A percentile compares a stretch with the other conserved stretches of the same genome.
Evolutionary conservation across 2,329 filamentous ascomycete species (phyloP).

Genomic region (Incumbomyces lentus): DNA sequence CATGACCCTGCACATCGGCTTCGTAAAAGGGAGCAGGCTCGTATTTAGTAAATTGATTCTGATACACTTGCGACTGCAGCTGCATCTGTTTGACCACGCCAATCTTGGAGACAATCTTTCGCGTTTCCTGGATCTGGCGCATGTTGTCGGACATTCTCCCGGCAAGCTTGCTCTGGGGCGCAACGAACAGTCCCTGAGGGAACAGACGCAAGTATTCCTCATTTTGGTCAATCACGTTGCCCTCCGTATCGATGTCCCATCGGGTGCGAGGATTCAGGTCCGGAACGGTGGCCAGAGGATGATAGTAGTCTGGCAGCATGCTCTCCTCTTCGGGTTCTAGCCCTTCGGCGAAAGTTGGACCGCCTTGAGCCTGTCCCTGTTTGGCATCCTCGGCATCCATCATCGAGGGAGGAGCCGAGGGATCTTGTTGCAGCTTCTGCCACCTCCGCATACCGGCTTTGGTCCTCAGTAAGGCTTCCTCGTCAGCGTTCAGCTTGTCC

Average conservation of each 20-base stretch:
- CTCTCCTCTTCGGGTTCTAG: slow-evolving; percentile 81
- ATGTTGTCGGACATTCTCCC: slow-evolving; percentile 84
- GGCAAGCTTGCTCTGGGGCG: slow-evolving; percentile 63
- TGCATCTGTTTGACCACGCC: slow-evolving; percentile 99
- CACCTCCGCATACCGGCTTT: slow-evolving; percentile 86
- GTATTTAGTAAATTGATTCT: slow-evolving; percentile 96
- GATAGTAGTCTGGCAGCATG: slow-evolving; percentile 89
- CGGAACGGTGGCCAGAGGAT: slow-evolving; percentile 73
- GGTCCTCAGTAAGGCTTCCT: slow-evolving; percentile 72
- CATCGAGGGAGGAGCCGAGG: slow-evolving; percentile 35
- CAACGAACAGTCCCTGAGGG: slow-evolving; percentile 62
- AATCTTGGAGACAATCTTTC: slow-evolving; percentile 93
- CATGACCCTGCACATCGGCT: slow-evolving; percentile 75
- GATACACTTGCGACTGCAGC: slow-evolving; percentile 91
- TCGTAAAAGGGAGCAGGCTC: slow-evolving; percentile 83
- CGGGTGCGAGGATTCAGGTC: slow-evolving; percentile 67
- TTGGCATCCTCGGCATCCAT: slow-evolving; percentile 35
- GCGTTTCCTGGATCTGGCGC: slow-evolving; percentile 88
- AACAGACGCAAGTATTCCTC: slow-evolving; percentile 76
- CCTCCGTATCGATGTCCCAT: slow-evolving; percentile 85
- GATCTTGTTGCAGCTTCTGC: slow-evolving; percentile 62
- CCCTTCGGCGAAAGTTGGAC: slow-evolving; percentile 83
- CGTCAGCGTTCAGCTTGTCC: slow-evolving; percentile 73
- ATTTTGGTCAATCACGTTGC: slow-evolving; percentile 75
- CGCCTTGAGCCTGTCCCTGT: slow-evolving; percentile 27